Conservation (phyloP, 148 eudicot species). For the Rheum nobile region DNA sequence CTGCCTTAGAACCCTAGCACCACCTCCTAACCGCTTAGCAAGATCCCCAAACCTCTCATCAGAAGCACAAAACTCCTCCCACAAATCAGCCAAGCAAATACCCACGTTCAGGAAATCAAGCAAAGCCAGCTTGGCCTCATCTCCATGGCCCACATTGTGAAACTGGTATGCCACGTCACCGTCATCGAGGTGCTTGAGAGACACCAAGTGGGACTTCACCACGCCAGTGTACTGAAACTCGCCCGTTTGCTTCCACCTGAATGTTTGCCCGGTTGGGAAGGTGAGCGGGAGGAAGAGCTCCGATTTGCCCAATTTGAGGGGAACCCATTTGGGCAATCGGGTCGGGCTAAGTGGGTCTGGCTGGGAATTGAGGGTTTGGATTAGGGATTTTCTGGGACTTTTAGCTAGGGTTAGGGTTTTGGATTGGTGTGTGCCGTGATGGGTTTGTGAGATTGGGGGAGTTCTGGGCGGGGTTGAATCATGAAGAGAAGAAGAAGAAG, state of each 20-base stretch:
- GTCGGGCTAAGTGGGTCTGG: constrained; percentile 7
- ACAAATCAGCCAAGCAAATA: constrained; percentile 50
- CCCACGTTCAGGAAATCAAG: constrained; percentile 72
- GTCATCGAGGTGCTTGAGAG: constrained; percentile 52
- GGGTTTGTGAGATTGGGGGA: constrained; percentile 34
- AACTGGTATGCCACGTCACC: constrained; percentile 42
- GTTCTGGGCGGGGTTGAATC: constrained; percentile 23
- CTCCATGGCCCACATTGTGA: constrained; percentile 21
- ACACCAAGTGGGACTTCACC: constrained; percentile 56
- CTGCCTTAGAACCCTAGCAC: constrained; percentile 89
- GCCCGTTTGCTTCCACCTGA: constrained; percentile 78
- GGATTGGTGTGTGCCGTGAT: constrained; percentile 15
- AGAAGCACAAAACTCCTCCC: constrained; percentile 49
- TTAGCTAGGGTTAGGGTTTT: constrained; percentile 15
- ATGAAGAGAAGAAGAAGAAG: constrained; percentile 5
- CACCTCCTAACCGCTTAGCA: constrained; percentile 57
- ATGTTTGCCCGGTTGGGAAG: constrained; percentile 96
- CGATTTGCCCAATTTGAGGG: constrained; percentile 50
- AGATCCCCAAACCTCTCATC: constrained; percentile 63
- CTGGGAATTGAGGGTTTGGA: constrained; percentile 16
- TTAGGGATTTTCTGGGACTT: constrained; percentile 27
- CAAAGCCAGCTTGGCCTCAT: constrained; percentile 32
- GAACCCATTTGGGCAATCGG: constrained; percentile 39
- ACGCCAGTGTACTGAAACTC: constrained; percentile 61
- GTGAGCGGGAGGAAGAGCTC: constrained; percentile 73